Base-by-base conservation (phyloP, 1,284 basidiomycete genomes). In the Bjerkandera adusta region DNA sequence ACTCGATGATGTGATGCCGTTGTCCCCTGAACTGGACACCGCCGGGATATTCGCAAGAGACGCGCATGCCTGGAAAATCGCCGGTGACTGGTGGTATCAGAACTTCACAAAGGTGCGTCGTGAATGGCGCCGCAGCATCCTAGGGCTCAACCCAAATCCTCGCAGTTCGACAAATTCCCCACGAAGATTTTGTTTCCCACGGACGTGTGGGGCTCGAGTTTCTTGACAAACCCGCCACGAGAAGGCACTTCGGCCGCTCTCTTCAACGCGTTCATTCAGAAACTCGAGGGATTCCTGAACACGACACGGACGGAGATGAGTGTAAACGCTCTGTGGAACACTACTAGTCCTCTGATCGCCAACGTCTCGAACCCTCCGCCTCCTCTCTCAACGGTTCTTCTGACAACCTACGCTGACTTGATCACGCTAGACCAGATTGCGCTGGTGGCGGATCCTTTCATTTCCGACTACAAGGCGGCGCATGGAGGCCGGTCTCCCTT, bases 1-100 rank as follows among this genome's bases (percentile, higher is more conserved):
- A 21, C 53, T 71, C 22, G 60, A 64, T 40, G 66, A 68, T 36
- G 68, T 68, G 15, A 67, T 72, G 60, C 70, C 70, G 0, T 52
- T 72, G 32, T 64, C 66, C 8, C 57, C 64, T 0, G 67, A 57
- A 56, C 57, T 59, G 22, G 65, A 67, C 42, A 66, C 65, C 2
- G 61, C 50, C 22, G 63, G 61, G 10, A 58, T 62, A 25, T 62
- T 63, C 36, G 36, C 61, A 3, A 51, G 61, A 15, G 59, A 66
- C 32, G 61, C 61, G 15, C 59, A 58, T 45, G 32, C 50, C n/a
- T 63, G 61, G 63, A 52, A 58, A 13, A 36, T 46, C 4, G 60
- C 48, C 1, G 63, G 61, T 0, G 54, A 61, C 26, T 63, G 58
- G 60, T 65, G 63, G 63, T 62, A 63, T 38, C 48, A 61, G 43